Base-by-base conservation (phyloP, 192 early-diverging fungal species). In the Glomus cerebriforme region DNA sequence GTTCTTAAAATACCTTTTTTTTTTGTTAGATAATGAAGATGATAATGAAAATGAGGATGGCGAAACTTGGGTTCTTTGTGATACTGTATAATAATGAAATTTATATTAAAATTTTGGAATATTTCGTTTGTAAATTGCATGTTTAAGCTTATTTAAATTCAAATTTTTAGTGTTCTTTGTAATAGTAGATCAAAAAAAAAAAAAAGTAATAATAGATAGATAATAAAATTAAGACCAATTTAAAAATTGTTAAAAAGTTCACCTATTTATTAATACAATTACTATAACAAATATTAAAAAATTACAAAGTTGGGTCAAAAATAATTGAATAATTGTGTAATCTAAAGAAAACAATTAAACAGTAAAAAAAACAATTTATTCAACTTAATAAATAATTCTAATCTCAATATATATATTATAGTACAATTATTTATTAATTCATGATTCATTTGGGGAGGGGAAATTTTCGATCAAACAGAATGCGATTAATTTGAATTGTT, bases 1-100 rank as follows among this genome's bases (percentile, higher is more conserved):
- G 19, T 66, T n/a, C n/a, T n/a, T 66, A 19, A 66, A 66, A 19
- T 3, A 17, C 22, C 34, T 35, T 66, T 39, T 68, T 39, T n/a
- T 2, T 71, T 71, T 45, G n/a, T 17, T 34, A 64, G 74, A 76
- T 22, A 43, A 27, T 63, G 74, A 76, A 64, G 74, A 76, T 63
- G 74, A 60, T 17, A 75, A 60, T 39, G 58, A 60, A 35, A 76
- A 58, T 65, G 19, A 19, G 74, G 60, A 76, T 64, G 45, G 43
- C 0, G 69, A 71, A 71, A 71, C 22, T 31, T 71, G 69, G 69
- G 69, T 71, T 47, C 22, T 71, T 71, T 71, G 69, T 71, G 69
- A 62, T 37, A 64, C 45, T 74, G 72, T 74, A 74, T 54, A 54
- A 43, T 43, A 39, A 43, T 43, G 10, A 43, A 43, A 34, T 9